Percentiles rank a stretch among this genome's conserved stretches.
Evolutionary conservation across 2,329 filamentous ascomycete genomes (phyloP).

Genomic region (Pseudohalonectria lignicola): DNA sequence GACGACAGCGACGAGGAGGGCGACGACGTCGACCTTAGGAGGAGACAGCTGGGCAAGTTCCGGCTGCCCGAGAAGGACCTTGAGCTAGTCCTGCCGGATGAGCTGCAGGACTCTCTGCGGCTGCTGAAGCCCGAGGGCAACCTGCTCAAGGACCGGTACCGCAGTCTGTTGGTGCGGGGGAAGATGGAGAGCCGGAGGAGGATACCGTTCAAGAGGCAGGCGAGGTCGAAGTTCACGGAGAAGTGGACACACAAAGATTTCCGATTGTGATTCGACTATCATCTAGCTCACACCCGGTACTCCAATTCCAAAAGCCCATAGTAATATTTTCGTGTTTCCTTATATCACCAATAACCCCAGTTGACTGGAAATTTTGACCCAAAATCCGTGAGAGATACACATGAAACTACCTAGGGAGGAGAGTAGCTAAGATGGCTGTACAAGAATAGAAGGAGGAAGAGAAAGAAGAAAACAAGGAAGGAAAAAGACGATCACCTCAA

Average conservation of each 20-base stretch:
- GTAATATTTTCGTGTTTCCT: too few relatives aligned
- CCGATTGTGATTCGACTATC: slow-evolving; percentile 32
- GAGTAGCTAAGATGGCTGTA: too few relatives aligned
- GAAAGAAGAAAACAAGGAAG: too few relatives aligned
- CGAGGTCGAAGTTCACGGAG: slow-evolving; percentile 72
- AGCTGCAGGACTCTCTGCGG: slow-evolving; percentile 72
- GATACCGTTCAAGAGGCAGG: slow-evolving; percentile 72
- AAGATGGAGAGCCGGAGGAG: slow-evolving; percentile 77
- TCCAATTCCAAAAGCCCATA: too few relatives aligned
- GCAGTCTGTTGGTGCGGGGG: slow-evolving; percentile 77
- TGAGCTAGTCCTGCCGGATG: slow-evolving; percentile 70
- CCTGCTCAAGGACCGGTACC: slow-evolving; percentile 80
- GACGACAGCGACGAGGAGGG: slow-evolving; percentile 46
- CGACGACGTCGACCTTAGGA: slow-evolving; percentile 54
- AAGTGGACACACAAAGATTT: slow-evolving; percentile 99
- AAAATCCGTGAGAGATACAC: too few relatives aligned
- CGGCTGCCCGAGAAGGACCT: slow-evolving; percentile 69
- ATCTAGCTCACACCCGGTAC: too few relatives aligned
- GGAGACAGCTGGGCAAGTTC: slow-evolving; percentile 62
- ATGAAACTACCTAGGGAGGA: too few relatives aligned
- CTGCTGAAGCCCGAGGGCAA: slow-evolving; percentile 93
- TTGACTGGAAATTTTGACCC: too few relatives aligned
- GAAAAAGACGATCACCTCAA: too few relatives aligned
- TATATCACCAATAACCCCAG: too few relatives aligned
- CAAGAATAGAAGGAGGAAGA: too few relatives aligned